A percentile compares a stretch with the other conserved stretches of the same genome.
phyloP scores from a whole-genome alignment of 2,329 filamentous ascomycete genomes.

The Botryosphaeria dothidea region DNA sequence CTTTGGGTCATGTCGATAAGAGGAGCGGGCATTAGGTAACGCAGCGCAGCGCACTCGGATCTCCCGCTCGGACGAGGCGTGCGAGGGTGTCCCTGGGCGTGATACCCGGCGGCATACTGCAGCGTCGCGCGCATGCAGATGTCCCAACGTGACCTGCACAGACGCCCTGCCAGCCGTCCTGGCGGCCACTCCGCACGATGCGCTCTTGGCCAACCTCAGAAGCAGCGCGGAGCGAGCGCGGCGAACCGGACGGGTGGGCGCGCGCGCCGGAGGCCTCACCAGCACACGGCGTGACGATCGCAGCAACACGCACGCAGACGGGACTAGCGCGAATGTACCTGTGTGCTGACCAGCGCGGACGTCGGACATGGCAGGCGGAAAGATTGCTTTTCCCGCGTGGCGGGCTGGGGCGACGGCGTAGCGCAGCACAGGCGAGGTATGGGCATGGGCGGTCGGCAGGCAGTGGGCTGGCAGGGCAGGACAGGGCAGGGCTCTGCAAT shows the following conservation, averaged over 20 bases:
- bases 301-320: no score
- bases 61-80: conserved; percentile 1
- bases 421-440: not conserved
- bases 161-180: not conserved
- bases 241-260: conserved; percentile 1
- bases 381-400: conserved; percentile 14
- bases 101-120: conserved; percentile 3
- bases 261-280: not conserved
- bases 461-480: not conserved
- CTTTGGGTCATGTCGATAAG: not conserved
- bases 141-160: conserved; percentile 10
- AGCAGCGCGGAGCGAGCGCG: not conserved
- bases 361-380: not conserved
- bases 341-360: not conserved
- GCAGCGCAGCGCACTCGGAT: not conserved
- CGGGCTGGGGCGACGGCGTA: conserved; percentile 2
- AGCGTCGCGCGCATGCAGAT: conserved; percentile 15
- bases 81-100: conserved; percentile 10
- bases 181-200: conserved; percentile 7
- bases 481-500: not conserved
- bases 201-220: conserved; percentile 1
- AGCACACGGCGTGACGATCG: not conserved
- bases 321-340: no score
- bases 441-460: not conserved
- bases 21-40: conserved; percentile 15